phyloP scores from a whole-genome alignment of 331 rosid genomes.

The Cydonia oblonga region DNA sequence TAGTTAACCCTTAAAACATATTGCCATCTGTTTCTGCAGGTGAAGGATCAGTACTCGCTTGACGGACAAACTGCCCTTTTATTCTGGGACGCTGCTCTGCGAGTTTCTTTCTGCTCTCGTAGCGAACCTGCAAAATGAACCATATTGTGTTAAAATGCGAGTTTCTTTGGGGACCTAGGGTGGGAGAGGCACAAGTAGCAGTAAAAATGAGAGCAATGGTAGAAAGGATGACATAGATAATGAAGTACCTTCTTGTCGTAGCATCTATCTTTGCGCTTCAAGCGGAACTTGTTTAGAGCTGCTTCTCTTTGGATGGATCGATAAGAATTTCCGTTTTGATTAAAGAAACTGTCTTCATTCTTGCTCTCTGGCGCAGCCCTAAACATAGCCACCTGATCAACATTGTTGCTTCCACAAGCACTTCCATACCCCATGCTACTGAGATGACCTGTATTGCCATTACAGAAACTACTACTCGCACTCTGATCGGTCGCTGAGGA shows the following conservation, averaged over 20 bases:
- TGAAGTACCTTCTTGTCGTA: slow-evolving; percentile 75
- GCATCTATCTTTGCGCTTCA: slow-evolving; percentile 94
- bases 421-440: slow-evolving; percentile 61
- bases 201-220: not conserved
- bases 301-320: slow-evolving; percentile 73
- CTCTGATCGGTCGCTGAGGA: slow-evolving; percentile 68
- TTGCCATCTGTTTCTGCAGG: slow-evolving; percentile 28
- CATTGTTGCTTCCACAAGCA: slow-evolving; percentile 64
- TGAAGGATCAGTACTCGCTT: slow-evolving; percentile 29
- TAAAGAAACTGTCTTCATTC: slow-evolving; percentile 41
- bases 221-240: not conserved
- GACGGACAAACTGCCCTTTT: slow-evolving; percentile 95
- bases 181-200: not conserved
- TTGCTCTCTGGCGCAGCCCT: slow-evolving; percentile 42
- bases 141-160: slow-evolving; percentile 4
- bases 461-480: slow-evolving; percentile 54
- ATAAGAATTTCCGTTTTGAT: slow-evolving; percentile 32
- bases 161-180: not conserved
- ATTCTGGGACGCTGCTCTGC: slow-evolving; percentile 99
- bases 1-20: slow-evolving; percentile 17
- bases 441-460: slow-evolving; percentile 49
- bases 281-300: slow-evolving; percentile 76
- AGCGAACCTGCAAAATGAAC: slow-evolving; percentile 58
- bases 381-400: slow-evolving; percentile 35
- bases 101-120: slow-evolving; percentile 95